Conservation (phyloP, 305 asterid species). For the Ilex paraguariensis region DNA sequence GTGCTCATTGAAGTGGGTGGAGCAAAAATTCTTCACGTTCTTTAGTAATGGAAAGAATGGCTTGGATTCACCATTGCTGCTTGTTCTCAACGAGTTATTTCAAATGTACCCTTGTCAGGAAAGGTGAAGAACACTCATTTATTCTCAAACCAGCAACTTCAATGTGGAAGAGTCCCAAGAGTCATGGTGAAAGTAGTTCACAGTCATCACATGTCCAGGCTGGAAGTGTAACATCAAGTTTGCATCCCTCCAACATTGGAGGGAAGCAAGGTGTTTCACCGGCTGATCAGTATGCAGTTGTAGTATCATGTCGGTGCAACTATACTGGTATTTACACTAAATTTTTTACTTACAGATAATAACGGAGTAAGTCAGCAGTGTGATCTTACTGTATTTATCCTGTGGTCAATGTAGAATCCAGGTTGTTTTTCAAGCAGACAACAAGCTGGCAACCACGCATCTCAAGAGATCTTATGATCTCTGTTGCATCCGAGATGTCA, state of each 20-base stretch:
- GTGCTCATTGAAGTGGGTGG: too few species aligned
- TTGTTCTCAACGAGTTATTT: neutral
- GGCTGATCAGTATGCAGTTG: constrained; percentile 71
- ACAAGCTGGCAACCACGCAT: constrained; percentile 91
- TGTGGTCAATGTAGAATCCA: constrained; percentile 59
- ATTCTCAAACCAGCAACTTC: constrained; percentile 83
- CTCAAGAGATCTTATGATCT: constrained; percentile 84
- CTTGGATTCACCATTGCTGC: neutral
- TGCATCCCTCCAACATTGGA: constrained; percentile 41
- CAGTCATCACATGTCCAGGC: constrained; percentile 36
- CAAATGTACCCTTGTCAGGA: constrained; percentile 51
- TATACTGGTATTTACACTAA: constrained; percentile 60
- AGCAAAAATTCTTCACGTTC: too few species aligned
- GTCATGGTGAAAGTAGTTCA: constrained; percentile 28
- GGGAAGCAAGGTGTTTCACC: constrained; percentile 42
- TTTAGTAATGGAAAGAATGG: too few species aligned
- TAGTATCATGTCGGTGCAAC: constrained; percentile 95
- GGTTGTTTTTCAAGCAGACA: constrained; percentile 84
- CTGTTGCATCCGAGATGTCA: constrained; percentile 94
- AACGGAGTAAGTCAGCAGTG: neutral
- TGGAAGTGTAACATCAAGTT: constrained; percentile 47
- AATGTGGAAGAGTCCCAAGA: constrained; percentile 47
- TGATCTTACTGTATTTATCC: neutral
- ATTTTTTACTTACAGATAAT: neutral
- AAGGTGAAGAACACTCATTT: constrained; percentile 97